Conservation (phyloP, 2,329 filamentous ascomycete species). For the Emericellopsis cladophorae region DNA sequence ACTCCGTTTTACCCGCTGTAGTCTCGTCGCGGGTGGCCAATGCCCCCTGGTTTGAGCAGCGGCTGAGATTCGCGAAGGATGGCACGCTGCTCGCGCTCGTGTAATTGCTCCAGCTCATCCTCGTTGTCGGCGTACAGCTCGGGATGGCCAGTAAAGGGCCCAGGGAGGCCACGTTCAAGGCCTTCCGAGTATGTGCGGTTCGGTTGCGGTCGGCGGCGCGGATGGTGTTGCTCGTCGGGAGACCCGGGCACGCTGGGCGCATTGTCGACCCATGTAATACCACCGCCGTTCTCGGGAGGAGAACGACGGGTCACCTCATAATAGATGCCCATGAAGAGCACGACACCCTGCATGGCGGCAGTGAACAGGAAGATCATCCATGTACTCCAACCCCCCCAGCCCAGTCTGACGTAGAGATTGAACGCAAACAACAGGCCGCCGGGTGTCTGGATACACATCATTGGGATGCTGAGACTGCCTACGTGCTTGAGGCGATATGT, state of each 20-base stretch:
- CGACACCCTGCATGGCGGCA: conserved; percentile 67
- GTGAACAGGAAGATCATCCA: conserved; percentile 90
- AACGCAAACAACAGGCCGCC: conserved; percentile 82
- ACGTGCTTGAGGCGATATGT: conserved; percentile 78
- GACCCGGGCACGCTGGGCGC: conserved; percentile 10
- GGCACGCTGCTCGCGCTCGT: conserved; percentile 36
- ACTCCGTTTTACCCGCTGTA: too few relatives aligned
- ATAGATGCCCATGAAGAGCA: conserved; percentile 69
- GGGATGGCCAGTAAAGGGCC: conserved; percentile 37
- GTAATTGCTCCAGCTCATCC: conserved; percentile 35
- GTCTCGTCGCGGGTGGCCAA: conserved; percentile 26
- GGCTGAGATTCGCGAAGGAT: conserved; percentile 37
- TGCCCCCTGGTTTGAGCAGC: conserved; percentile 34
- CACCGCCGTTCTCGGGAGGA: neutral
- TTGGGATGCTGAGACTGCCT: conserved; percentile 84
- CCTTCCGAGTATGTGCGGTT: conserved; percentile 34
- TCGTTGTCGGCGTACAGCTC: conserved; percentile 38
- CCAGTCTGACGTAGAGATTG: conserved; percentile 70
- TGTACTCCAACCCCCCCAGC: conserved; percentile 79
- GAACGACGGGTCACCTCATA: conserved; percentile 46
- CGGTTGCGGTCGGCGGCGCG: conserved; percentile 21
- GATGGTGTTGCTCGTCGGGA: conserved; percentile 10
- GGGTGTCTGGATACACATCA: conserved; percentile 97
- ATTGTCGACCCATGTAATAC: conserved; percentile 6
- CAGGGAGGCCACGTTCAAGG: conserved; percentile 36